Base-by-base conservation (phyloP, 805 yeast species). In the Metschnikowia proteae region DNA sequence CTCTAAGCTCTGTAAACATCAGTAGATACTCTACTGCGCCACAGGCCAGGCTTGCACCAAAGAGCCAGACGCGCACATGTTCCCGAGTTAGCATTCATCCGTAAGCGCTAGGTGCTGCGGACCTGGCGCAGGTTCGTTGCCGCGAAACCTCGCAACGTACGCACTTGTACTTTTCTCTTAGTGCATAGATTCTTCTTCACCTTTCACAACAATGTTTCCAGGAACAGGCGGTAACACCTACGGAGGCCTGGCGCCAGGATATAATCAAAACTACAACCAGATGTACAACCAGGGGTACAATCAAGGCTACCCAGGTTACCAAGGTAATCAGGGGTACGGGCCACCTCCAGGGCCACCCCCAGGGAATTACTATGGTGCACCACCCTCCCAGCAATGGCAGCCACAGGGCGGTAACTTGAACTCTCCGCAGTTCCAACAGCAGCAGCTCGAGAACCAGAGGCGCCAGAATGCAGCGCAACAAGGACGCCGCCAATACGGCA, bases 181-280 rank as follows among this genome's bases (percentile, higher is more conserved):
- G 33, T 28, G 17, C 34, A 28, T 23, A 5, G 10, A 10, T 13
- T 8, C 36, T 40, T 31, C 25, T 28, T 25, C 25, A 17, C 17
- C 17, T 17, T 41, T 13, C 17, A 31, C 38, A 35, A 36, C 28
- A 31, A 62, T 61, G 66, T 62, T 61, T 45, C 65, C 66, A 43
- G 65, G 66, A 6, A 56, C 56, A 41, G 62, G 63, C 27, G 46
- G 53, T 10, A 49, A 54, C 10, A 42, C 60, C 17, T 60, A 60
- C 52, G 43, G 47, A 36, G 49, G 47, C 38, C 36, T 55, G 32
- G 46, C 47, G 38, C 43, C 45, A 3, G 48, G 49, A n/a, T 46
- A 46, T 45, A 43, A 50, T 40, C 51, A 48, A 35, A 41, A 35
- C 31, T 46, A 46, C 46, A 43, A 50, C 39, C 51, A 50, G n/a